phyloP scores from a whole-genome alignment of 2,329 filamentous ascomycete species.

The Paramyrothecium roridum region DNA sequence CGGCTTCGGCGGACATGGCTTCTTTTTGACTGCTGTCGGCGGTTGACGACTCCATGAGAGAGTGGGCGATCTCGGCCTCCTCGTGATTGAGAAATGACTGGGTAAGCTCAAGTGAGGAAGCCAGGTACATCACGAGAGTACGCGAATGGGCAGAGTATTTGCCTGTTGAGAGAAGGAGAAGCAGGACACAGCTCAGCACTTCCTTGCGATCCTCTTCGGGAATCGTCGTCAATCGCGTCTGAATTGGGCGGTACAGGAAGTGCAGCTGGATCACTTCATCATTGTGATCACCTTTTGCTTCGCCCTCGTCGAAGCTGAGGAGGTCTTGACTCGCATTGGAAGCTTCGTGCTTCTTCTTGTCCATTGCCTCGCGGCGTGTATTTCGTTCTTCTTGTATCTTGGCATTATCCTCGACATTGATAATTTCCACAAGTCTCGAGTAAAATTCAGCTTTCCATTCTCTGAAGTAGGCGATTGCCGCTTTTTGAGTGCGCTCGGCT shows the following conservation, averaged over 20 bases:
- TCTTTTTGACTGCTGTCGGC: conserved; percentile 35
- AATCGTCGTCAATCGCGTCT: conserved; percentile 53
- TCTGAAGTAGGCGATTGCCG: conserved; percentile 67
- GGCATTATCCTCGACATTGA: conserved; percentile 46
- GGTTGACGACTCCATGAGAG: conserved; percentile 64
- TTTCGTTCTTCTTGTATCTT: conserved; percentile 45
- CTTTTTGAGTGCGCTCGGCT: conserved; percentile 35
- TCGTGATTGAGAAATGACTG: conserved; percentile 61
- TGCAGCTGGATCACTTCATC: conserved; percentile 44
- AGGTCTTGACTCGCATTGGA: conserved; percentile 34
- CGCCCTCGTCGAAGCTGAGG: conserved; percentile 34
- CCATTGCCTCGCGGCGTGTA: conserved; percentile 40
- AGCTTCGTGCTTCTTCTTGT: conserved; percentile 28
- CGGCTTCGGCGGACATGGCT: conserved; percentile 69
- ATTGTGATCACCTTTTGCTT: conserved; percentile 23
- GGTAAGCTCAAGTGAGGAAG: conserved; percentile 63
- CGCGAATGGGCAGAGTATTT: conserved; percentile 74
- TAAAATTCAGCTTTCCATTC: conserved; percentile 74
- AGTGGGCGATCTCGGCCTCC: conserved; percentile 73
- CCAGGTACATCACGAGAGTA: conserved; percentile 63
- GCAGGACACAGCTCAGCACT: conserved; percentile 65
- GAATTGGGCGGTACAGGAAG: conserved; percentile 49
- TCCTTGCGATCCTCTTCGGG: conserved; percentile 57
- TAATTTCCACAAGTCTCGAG: conserved; percentile 66
- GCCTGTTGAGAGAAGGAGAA: conserved; percentile 69